Evolutionary conservation across 306 rosid species (phyloP).

Genomic region (Citrullus colocynthis): DNA sequence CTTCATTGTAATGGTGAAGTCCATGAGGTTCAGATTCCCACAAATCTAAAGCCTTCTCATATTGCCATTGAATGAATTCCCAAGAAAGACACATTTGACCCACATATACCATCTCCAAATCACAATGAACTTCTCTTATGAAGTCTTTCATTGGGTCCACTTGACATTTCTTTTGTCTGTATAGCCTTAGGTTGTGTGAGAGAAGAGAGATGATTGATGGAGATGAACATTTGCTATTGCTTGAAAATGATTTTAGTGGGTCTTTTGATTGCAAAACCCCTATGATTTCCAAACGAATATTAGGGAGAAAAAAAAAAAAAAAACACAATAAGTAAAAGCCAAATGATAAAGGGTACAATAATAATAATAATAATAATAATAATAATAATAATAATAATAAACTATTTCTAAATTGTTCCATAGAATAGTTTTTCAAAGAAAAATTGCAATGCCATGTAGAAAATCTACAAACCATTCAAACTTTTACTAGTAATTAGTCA

Average conservation of each 20-base stretch:
- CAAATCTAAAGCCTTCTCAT: slow-evolving; percentile 42
- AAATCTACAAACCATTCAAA: background rate
- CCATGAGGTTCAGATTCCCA: slow-evolving; percentile 48
- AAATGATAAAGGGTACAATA: background rate
- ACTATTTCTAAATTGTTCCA: too few relatives aligned
- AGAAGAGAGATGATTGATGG: slow-evolving; percentile 31
- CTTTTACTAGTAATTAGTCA: background rate
- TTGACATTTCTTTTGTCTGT: slow-evolving; percentile 30
- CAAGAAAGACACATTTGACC: slow-evolving; percentile 94
- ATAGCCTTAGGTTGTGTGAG: slow-evolving; percentile 26
- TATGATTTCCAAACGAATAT: slow-evolving; percentile 4
- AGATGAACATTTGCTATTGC: slow-evolving; percentile 19
- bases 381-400: too few relatives aligned
- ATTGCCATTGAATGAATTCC: slow-evolving; percentile 90
- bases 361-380: too few relatives aligned
- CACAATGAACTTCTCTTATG: slow-evolving; percentile 47
- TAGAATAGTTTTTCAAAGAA: too few relatives aligned
- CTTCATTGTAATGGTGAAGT: slow-evolving; percentile 37
- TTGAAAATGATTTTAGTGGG: slow-evolving; percentile 48
- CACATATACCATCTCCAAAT: slow-evolving; percentile 77
- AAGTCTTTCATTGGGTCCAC: slow-evolving; percentile 40
- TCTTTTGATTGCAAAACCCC: slow-evolving; percentile 65
- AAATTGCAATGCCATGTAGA: background rate
- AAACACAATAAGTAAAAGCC: background rate
- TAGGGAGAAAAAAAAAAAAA: background rate